phyloP scores from a whole-genome alignment of 164 flowering plant species.

The Nelumbo lutea region DNA sequence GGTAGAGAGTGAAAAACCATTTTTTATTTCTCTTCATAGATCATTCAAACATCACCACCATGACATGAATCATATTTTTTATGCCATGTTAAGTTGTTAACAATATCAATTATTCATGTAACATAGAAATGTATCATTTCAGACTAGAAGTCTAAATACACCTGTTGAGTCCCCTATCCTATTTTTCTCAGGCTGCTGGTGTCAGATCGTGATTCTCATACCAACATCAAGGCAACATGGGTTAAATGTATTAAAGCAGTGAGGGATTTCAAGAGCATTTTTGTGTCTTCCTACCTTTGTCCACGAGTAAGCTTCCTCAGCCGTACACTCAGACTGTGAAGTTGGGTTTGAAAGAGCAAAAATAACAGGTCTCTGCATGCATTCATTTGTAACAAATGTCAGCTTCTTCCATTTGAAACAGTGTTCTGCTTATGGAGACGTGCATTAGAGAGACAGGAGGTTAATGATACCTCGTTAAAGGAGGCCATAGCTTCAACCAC shows the following conservation, averaged over 20 bases:
- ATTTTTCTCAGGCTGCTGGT: too few species aligned
- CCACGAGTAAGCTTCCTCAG: conserved; percentile 93
- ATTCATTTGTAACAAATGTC: conserved; percentile 1
- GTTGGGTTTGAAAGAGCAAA: conserved; percentile 95
- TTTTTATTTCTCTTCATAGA: not conserved
- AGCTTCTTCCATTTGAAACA: not conserved
- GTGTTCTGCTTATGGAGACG: not conserved
- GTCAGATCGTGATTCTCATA: too few species aligned
- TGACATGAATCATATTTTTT: not conserved
- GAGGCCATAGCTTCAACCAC: conserved; percentile 84
- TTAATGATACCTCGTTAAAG: conserved; percentile 52
- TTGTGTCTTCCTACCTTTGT: conserved; percentile 43
- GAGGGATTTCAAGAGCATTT: not conserved
- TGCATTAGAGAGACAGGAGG: conserved; percentile 4
- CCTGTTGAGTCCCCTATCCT: too few species aligned
- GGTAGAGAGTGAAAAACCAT: not conserved
- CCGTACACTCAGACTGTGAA: conserved; percentile 92
- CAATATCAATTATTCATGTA: too few species aligned
- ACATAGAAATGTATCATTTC: not conserved
- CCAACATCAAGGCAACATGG: too few species aligned
- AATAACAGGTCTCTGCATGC: conserved; percentile 78
- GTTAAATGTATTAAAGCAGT: too few species aligned
- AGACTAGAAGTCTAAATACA: not conserved
- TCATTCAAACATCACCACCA: not conserved
- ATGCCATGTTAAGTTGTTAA: not conserved